Evolutionary conservation across 23 red algal genomes (phyloP), one percentile per base, ranked within the genome.

Genomic region (Cyanidioschyzon merolae): DNA sequence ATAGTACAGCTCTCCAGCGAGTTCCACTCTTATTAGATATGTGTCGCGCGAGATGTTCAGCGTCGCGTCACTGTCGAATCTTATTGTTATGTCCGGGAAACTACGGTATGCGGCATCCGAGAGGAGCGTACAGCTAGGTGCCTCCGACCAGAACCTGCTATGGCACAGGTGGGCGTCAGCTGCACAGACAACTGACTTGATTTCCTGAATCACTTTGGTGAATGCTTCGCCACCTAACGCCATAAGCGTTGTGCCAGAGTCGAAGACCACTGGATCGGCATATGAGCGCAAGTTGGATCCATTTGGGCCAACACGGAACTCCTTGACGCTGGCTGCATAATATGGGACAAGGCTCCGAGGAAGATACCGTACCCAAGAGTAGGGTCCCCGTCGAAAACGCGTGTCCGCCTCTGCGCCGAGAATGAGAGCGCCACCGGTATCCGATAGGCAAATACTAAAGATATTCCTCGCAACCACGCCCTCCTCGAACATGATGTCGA

Each of bases 381-480:
- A 58, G 37, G 58, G 58, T 26, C 58, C 58, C 76, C 36, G 41
- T 40, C 76, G 32, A 78, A 36, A 78, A 54, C 45, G 45, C 7
- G 45, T 15, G 21, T 54, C 45, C 21, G 45, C 45, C 45, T 54
- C 45, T 26, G 81, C 92, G 24, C 92, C 92, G n/a, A 96, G 92
- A 67, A 90, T 85, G 26, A 96, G 75, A 35, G 84, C 85, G 3
- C 92, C 92, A 1, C 89, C 85, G 16, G 68, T 59, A 37, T 74
- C 68, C 38, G 85, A 89, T 84, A 90, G 79, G 84, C 88, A 91
- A 39, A 96, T 87, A 2, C 87, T 87, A 76, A 96, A 96, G 18
- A 84, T 54, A 57, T 95, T 86, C 18, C 90, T 39, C 37, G 74
- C 68, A 24, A 95, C 74, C n/a, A 39, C 37, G 24, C 87, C 87